Conservation (phyloP, 225 moss, liverwort and hornwort species). For the Climacium dendroides region DNA sequence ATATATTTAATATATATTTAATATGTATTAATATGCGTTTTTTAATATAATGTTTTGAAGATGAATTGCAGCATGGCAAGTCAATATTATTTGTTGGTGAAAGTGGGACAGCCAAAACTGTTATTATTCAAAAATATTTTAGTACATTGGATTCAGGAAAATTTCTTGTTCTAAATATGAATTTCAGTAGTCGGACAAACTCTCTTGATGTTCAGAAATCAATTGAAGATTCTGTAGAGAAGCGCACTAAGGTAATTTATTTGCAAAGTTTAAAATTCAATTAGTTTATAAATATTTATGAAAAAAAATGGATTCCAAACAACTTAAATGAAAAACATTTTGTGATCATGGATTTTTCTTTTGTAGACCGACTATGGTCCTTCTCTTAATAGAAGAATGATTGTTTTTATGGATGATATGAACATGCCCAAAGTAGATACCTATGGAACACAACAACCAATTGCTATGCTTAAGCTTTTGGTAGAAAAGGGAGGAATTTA, state of each 20-base stretch:
- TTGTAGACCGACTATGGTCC: conserved; percentile 75
- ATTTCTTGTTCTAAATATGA: conserved; percentile 56
- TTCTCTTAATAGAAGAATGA: conserved; percentile 65
- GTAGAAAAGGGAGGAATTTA: conserved; percentile 78
- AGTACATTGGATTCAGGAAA: conserved; percentile 27
- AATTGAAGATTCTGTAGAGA: conserved; percentile 69
- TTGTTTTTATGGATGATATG: conserved; percentile 87
- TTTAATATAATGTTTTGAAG: background rate
- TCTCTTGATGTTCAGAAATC: conserved; percentile 81
- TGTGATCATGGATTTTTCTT: background rate
- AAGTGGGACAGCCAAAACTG: conserved; percentile 88
- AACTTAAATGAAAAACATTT: background rate
- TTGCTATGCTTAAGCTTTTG: conserved; percentile 82
- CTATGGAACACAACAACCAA: conserved; percentile 87
- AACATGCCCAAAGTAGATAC: conserved; percentile 93
- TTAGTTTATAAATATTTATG: background rate
- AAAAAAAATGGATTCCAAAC: background rate
- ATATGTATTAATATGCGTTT: background rate
- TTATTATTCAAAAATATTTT: conserved; percentile 82
- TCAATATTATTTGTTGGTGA: conserved; percentile 83
- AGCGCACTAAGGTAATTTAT: conserved; percentile 49
- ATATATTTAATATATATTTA: no score
- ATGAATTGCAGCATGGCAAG: conserved; percentile 34
- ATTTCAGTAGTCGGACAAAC: conserved; percentile 78
- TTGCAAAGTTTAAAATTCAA: background rate